Percentiles rank a stretch among this genome's conserved stretches.
These are phyloP conservation scores for Sparassis latifolia DNA, from an alignment of 1,284 basidiomycete genomes.

Conservation along the genomic window DNA sequence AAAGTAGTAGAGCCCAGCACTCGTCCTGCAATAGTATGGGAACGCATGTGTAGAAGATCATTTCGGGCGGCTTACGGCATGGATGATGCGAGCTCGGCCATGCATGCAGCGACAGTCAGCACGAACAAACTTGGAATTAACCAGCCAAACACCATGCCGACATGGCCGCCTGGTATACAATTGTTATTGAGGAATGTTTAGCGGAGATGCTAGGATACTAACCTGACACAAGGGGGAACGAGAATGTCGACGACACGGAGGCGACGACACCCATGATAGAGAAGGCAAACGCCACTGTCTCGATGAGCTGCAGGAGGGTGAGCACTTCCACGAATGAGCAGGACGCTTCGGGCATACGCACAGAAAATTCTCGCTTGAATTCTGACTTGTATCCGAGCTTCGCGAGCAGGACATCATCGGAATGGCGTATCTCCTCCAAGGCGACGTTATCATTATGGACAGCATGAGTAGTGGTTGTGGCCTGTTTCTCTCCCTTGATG, in stretches of 20 bases:
- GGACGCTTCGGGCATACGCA: slow-evolving; percentile 23
- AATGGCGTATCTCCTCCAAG: slow-evolving; percentile 27
- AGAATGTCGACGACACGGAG: slow-evolving; percentile 60
- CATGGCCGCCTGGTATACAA: slow-evolving; percentile 49
- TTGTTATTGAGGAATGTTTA: neutral
- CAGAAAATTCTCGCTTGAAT: slow-evolving; percentile 73
- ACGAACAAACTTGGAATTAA: slow-evolving; percentile 68
- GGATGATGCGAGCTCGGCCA: slow-evolving; percentile 67
- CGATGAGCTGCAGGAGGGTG: slow-evolving; percentile 36
- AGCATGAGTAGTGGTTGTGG: slow-evolving; percentile 8
- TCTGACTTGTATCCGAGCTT: slow-evolving; percentile 69
- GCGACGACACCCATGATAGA: slow-evolving; percentile 74
- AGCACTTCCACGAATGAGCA: neutral
- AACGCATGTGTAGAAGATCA: neutral
- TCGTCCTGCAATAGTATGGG: slow-evolving; percentile 17
- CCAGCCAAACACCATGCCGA: slow-evolving; percentile 77
- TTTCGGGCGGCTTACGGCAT: slow-evolving; percentile 54
- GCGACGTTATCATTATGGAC: slow-evolving; percentile 7
- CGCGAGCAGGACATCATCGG: slow-evolving; percentile 55
- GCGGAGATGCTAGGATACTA: slow-evolving; percentile 6
- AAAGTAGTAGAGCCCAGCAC: slow-evolving; percentile 69
- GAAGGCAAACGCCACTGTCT: slow-evolving; percentile 64
- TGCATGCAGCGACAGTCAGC: slow-evolving; percentile 55
- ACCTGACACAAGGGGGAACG: slow-evolving; percentile 59
- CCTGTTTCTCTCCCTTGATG: slow-evolving; percentile 10